Evolutionary conservation across 2,329 filamentous ascomycete genomes (phyloP).

Genomic region (Neoascochyta sp.): DNA sequence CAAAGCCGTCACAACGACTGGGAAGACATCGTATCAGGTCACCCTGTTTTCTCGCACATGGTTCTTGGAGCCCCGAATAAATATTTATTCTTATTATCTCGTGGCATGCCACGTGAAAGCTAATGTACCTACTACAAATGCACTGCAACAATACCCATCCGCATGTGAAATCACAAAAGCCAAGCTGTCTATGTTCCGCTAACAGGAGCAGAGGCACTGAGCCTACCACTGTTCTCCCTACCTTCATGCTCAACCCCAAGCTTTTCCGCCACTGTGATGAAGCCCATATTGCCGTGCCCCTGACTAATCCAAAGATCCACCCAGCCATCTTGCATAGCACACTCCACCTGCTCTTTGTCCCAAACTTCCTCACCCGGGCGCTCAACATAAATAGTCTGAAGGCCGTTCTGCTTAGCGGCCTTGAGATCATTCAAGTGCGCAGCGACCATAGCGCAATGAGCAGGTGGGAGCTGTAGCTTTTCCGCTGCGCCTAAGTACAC

Average conservation of each 20-base stretch:
- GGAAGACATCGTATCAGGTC: no score
- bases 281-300: conserved; percentile 47
- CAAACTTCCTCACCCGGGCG: conserved; percentile 63
- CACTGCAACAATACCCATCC: no score
- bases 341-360: conserved; percentile 49
- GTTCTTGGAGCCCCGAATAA: no score
- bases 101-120: no score
- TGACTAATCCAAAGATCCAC: conserved; percentile 56
- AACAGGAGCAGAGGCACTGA: conserved; percentile 17
- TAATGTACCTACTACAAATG: no score
- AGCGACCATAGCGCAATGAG: conserved; percentile 71
- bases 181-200: conserved; percentile 1
- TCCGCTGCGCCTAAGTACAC: conserved; percentile 67
- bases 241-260: conserved; percentile 28
- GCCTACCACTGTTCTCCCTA: conserved; percentile 2
- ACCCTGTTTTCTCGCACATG: no score
- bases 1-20: no score
- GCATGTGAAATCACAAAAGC: not conserved
- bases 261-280: conserved; percentile 42
- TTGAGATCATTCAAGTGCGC: conserved; percentile 68
- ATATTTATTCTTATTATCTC: no score
- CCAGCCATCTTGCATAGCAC: conserved; percentile 55
- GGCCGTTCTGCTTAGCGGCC: conserved; percentile 60
- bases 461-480: conserved; percentile 54
- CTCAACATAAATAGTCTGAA: conserved; percentile 72